phyloP scores from a whole-genome alignment of 345 rosid genomes.

The Melaleuca alternifolia region DNA sequence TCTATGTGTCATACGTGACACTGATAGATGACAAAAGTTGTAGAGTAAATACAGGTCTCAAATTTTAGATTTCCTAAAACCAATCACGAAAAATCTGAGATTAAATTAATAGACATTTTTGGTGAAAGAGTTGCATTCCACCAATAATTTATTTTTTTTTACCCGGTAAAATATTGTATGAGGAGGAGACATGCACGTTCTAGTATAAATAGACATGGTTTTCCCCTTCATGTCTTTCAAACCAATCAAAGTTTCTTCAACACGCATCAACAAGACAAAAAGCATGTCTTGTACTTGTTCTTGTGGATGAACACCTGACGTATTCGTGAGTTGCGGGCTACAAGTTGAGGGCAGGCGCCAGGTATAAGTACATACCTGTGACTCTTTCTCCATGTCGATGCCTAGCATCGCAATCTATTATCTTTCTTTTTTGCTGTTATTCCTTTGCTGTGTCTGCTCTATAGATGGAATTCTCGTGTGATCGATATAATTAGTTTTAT shows the following conservation, averaged over 20 bases:
- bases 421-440: too few relatives aligned
- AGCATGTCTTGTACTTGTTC: background rate
- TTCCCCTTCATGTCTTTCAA: background rate
- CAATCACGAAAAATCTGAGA: too few relatives aligned
- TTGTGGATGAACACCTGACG: background rate
- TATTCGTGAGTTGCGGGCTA: background rate
- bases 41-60: background rate
- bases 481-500: too few relatives aligned
- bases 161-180: background rate
- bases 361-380: too few relatives aligned
- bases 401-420: background rate
- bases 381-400: too few relatives aligned
- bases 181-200: background rate
- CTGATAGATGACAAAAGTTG: background rate
- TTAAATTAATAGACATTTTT: background rate
- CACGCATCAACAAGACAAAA: background rate
- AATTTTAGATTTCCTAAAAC: background rate
- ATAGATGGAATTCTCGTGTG: rapidly evolving
- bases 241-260: background rate
- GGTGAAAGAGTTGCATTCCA: background rate
- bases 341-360: too few relatives aligned
- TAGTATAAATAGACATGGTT: background rate
- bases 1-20: too few relatives aligned
- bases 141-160: background rate
- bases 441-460: background rate